phyloP scores from a whole-genome alignment of 345 rosid genomes.

The Gossypioides kirkii region DNA sequence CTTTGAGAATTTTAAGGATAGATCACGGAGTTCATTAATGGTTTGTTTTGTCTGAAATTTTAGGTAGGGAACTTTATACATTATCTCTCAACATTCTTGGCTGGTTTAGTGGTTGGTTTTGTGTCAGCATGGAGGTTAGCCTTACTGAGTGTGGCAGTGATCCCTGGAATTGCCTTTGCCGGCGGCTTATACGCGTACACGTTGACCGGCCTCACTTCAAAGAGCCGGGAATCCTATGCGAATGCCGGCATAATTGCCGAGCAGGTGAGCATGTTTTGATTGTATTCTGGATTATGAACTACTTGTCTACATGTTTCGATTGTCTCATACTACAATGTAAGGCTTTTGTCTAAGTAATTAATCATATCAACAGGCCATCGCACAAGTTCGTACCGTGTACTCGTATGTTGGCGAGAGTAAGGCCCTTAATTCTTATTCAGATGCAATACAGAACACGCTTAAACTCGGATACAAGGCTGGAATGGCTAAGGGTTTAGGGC shows the following conservation, averaged over 20 bases:
- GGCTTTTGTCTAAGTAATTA: neutral
- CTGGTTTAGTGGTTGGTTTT: conserved; percentile 98
- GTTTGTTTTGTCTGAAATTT: neutral
- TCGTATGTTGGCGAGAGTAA: conserved; percentile 97
- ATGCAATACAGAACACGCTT: conserved; percentile 87
- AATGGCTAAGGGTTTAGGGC: conserved; percentile 98
- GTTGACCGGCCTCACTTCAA: conserved; percentile 92
- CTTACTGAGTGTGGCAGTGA: conserved; percentile 86
- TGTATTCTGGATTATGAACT: neutral
- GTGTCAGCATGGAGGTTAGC: conserved; percentile 99
- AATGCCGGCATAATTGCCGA: conserved; percentile 95
- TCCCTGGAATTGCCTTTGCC: conserved; percentile 98
- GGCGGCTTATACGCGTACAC: conserved; percentile 98
- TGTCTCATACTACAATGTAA: too few species aligned
- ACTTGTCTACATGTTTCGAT: neutral
- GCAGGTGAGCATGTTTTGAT: conserved; percentile 55
- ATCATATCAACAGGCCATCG: conserved; percentile 58
- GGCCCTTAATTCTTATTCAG: conserved; percentile 85
- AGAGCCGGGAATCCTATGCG: conserved; percentile 96
- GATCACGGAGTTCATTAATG: neutral
- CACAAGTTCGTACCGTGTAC: conserved; percentile 94
- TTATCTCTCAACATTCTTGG: conserved; percentile 91
- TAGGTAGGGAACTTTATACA: conserved; percentile 98
- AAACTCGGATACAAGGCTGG: conserved; percentile 99
- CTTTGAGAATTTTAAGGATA: neutral